Conservation (phyloP, 139 green algal genomes). For the Picochlorum sp. region DNA sequence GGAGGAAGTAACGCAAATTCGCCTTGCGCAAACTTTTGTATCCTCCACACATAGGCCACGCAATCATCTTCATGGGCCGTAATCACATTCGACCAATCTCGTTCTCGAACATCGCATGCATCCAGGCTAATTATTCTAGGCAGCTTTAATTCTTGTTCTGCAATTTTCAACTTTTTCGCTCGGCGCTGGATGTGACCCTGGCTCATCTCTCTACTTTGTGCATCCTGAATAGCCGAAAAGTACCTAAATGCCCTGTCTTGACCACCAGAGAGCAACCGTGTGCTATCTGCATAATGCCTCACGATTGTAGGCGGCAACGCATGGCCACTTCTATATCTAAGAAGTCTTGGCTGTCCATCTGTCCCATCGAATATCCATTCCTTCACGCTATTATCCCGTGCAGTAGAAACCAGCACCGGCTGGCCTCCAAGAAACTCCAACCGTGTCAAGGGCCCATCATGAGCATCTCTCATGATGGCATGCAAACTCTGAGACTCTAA, state of each 20-base stretch:
- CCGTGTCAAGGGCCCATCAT: slow-evolving; percentile 46
- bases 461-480: slow-evolving; percentile 56
- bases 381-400: slow-evolving; percentile 88
- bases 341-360: slow-evolving; percentile 49
- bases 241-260: slow-evolving; percentile 83
- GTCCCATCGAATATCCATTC: slow-evolving; percentile 87
- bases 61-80: slow-evolving; percentile 82
- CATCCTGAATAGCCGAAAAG: slow-evolving; percentile 85
- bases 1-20: slow-evolving; percentile 60
- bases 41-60: slow-evolving; percentile 83
- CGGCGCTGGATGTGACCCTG: slow-evolving; percentile 59
- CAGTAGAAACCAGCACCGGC: slow-evolving; percentile 77
- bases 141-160: slow-evolving; percentile 81
- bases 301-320: slow-evolving; percentile 64
- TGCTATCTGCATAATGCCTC: slow-evolving; percentile 65
- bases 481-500: slow-evolving; percentile 73
- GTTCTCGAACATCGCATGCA: slow-evolving; percentile 73
- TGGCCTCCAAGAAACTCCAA: slow-evolving; percentile 69
- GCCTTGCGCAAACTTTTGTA: slow-evolving; percentile 63
- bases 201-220: slow-evolving; percentile 87
- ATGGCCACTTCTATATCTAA: slow-evolving; percentile 87
- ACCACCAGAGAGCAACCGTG: slow-evolving; percentile 71
- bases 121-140: slow-evolving; percentile 54
- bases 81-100: slow-evolving; percentile 94
- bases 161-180: slow-evolving; percentile 66